Evolutionary conservation across 352 stramenopile genomes (phyloP), one percentile per base, ranked within the genome.

Genomic region (Phytophthora pinifolia): DNA sequence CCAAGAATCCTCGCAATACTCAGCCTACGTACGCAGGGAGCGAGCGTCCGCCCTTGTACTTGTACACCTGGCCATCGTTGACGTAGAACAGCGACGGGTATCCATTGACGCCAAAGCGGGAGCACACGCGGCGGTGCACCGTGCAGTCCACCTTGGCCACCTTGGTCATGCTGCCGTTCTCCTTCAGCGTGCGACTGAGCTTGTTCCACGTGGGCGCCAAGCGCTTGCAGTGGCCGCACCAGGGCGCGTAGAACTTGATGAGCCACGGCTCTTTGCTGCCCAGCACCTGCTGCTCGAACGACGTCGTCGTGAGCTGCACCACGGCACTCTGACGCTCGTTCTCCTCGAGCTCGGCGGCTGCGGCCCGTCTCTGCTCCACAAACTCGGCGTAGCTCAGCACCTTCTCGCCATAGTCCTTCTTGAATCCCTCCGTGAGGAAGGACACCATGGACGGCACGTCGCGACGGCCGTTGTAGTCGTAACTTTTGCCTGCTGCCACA

Each of bases 221-320:
- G n/a, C 79, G 79, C 65, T 90, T 89, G 73, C 81, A 89, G 59
- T 89, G 81, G 35, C 79, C 77, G 38, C 81, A 92, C 81, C 81
- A 92, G 2, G 80, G 80, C 17, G 81, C 79, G 52, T 90, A 90
- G 50, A 92, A 92, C 65, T 92, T 91, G 56, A 94, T 81, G 37
- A 94, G 65, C 76, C 77, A 92, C 39, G 79, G 66, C 10, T 83
- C 54, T 50, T 80, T 80, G 57, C 79, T 62, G 8, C 72, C 44
- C 31, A 88, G 77, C 31, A 92, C 75, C 42, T 86, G 57, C 14
- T 74, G 59, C 17, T 89, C 78, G 22, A 90, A 89, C 18, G 54
- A 65, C 5, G 65, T 51, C 9, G 78, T 84, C 3, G 68, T 79
- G 36, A 86, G 64, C 18, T 64, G 59, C 43, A 85, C 79, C 18